Conservation (phyloP, 2,329 filamentous ascomycete species). For the Zymoseptoria brevis region DNA sequence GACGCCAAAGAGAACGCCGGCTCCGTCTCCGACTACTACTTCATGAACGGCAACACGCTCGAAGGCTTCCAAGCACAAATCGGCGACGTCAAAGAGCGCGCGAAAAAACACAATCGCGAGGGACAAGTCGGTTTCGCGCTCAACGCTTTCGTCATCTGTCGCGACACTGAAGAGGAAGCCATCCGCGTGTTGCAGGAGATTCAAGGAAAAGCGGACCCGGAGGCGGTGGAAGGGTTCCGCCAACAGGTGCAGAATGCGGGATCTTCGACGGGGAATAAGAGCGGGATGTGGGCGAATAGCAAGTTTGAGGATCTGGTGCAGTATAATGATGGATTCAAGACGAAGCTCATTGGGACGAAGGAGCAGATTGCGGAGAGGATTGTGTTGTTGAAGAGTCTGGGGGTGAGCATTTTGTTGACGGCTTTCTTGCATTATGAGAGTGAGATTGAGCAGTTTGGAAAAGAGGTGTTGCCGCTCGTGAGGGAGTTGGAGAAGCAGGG, state of each 20-base stretch:
- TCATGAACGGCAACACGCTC: slow-evolving; percentile 51
- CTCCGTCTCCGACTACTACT: slow-evolving; percentile 44
- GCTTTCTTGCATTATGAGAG: slow-evolving; percentile 46
- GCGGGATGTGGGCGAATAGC: slow-evolving; percentile 47
- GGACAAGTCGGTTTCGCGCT: slow-evolving; percentile 43
- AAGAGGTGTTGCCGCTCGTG: slow-evolving; percentile 41
- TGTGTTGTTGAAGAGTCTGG: slow-evolving; percentile 40
- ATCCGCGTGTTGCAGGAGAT: slow-evolving; percentile 44
- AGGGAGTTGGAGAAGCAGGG: slow-evolving; percentile 42
- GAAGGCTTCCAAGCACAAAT: slow-evolving; percentile 47
- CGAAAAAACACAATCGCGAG: slow-evolving; percentile 38
- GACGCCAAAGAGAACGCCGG: slow-evolving; percentile 45
- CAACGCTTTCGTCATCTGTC: slow-evolving; percentile 45
- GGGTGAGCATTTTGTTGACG: slow-evolving; percentile 9
- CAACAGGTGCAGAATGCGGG: slow-evolving; percentile 46
- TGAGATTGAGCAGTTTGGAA: slow-evolving; percentile 44
- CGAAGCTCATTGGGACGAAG: slow-evolving; percentile 46
- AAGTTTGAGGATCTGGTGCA: slow-evolving; percentile 48
- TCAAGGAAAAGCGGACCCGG: slow-evolving; percentile 45
- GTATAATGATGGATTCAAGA: slow-evolving; percentile 51
- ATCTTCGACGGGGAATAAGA: slow-evolving; percentile 40
- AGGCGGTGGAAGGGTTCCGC: slow-evolving; percentile 44
- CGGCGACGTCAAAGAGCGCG: slow-evolving; percentile 41
- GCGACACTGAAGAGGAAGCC: slow-evolving; percentile 45
- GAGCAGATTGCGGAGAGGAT: slow-evolving; percentile 46